Evolutionary conservation across 2,329 filamentous ascomycete genomes (phyloP).

Genomic region (Orbilia blumenaviensis): DNA sequence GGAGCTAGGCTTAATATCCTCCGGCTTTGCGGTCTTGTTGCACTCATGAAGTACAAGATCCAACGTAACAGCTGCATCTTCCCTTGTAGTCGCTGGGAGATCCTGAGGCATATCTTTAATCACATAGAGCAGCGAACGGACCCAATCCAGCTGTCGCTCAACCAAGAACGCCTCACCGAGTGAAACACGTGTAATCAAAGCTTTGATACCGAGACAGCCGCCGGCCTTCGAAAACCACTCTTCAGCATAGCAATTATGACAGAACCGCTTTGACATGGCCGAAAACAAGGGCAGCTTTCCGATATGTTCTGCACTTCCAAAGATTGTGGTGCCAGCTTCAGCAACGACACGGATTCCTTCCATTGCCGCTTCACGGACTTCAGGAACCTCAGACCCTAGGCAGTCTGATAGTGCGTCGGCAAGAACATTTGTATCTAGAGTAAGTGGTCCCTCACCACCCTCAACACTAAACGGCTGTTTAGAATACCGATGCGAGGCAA

Average conservation of each 20-base stretch:
- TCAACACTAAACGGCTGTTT: slow-evolving; percentile 83
- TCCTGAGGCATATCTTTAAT: slow-evolving; percentile 98
- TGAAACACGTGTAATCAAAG: slow-evolving; percentile 83
- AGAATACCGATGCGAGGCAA: slow-evolving; percentile 80
- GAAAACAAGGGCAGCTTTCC: slow-evolving; percentile 84
- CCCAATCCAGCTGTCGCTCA: slow-evolving; percentile 84
- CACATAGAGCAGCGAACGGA: slow-evolving; percentile 91
- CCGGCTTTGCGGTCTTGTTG: slow-evolving; percentile 80
- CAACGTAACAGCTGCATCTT: slow-evolving; percentile 82
- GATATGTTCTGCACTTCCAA: slow-evolving; percentile 76
- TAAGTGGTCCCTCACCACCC: slow-evolving; percentile 84
- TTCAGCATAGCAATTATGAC: slow-evolving; percentile 94
- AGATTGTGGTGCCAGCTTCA: slow-evolving; percentile 77
- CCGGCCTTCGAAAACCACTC: slow-evolving; percentile 99
- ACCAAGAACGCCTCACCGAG: slow-evolving; percentile 85
- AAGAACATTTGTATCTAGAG: slow-evolving; percentile 84
- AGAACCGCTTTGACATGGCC: slow-evolving; percentile 82
- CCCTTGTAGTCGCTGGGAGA: slow-evolving; percentile 85
- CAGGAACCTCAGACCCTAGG: slow-evolving; percentile 81
- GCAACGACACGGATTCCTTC: slow-evolving; percentile 80
- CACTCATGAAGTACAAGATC: slow-evolving; percentile 80
- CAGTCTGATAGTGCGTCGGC: slow-evolving; percentile 91
- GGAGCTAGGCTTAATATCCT: slow-evolving; percentile 75
- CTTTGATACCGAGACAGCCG: slow-evolving; percentile 87
- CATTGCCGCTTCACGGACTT: slow-evolving; percentile 84